phyloP scores from a whole-genome alignment of 305 asterid species.

The Fraxinus xanthoxyloides region DNA sequence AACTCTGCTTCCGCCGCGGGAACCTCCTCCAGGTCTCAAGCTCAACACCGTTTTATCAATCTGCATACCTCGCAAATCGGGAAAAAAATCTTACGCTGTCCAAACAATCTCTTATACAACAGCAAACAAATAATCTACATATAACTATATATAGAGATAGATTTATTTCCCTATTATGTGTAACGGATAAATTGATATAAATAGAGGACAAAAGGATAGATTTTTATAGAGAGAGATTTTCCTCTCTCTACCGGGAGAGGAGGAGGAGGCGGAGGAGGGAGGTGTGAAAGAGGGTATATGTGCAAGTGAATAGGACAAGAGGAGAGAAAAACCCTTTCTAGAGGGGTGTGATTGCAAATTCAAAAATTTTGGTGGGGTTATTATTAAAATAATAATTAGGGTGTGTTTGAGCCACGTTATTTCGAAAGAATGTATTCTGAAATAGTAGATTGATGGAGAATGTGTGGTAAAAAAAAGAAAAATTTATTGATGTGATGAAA shows the following conservation, averaged over 20 bases:
- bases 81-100: conserved; percentile 32
- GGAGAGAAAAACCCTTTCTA: conserved; percentile 28
- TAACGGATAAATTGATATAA: conserved; percentile 16
- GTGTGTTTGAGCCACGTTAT: too few relatives aligned
- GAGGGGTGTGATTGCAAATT: conserved; percentile 9
- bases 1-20: conserved; percentile 66
- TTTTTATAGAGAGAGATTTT: conserved; percentile 38
- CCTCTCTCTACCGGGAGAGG: conserved; percentile 45
- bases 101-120: conserved; percentile 23
- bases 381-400: conserved; percentile 5
- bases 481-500: too few relatives aligned
- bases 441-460: too few relatives aligned
- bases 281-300: neutral
- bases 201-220: neutral
- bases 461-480: too few relatives aligned
- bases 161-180: conserved; percentile 21
- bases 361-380: conserved; percentile 3
- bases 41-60: conserved; percentile 83
- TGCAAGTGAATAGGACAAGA: conserved; percentile 6
- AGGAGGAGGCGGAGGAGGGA: too few relatives aligned
- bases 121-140: conserved; percentile 15
- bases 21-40: conserved; percentile 97
- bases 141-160: conserved; percentile 15
- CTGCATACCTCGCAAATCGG: conserved; percentile 70
- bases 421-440: too few relatives aligned